Evolutionary conservation across 2,329 filamentous ascomycete species (phyloP), one percentile per base, ranked within the genome.

Genomic region (Epichloe amarillans): DNA sequence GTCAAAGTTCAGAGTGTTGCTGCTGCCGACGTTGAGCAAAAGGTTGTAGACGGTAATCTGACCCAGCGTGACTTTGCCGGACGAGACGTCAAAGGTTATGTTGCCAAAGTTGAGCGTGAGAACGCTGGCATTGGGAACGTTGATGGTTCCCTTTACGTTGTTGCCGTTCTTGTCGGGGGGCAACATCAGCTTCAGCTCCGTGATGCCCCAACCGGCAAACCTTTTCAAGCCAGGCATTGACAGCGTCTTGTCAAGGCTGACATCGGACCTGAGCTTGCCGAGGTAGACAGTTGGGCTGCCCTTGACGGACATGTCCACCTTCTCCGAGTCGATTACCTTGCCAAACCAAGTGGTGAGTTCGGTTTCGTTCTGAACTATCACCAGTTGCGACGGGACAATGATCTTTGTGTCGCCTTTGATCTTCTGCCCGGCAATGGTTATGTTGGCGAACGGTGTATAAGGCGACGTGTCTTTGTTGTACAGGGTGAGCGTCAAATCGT

Each of bases 31-130:
- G 15, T 63, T 63, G 4, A 76, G 61, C 0, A 62, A 33, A 1
- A 73, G 61, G 39, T 74, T 63, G 49, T 65, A 62, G 4, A 72
- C 51, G 15, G 61, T 61, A 17, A 70, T 62, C 1, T 65, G 55
- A 5, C 72, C 72, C 6, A 75, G 55, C 8, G 59, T 60, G 10
- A 69, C 52, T n/a, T 68, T 61, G 3, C 69, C 69, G 0, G 65
- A 67, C 49, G 66, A 57, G 17, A 75, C 49, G 42, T 73, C 70
- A 15, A 74, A 64, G 0, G 69, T 70, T n/a, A 75, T 47, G 55
- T 75, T 70, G 11, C 73, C 72, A 3, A 73, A 61, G 0, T 66
- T 68, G 5, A 75, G 67, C 1, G 65, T 65, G 2, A 76, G 61
- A 1, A 66, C 58, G 2, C 71, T 71, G 36, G 62, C 60, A 54